These are phyloP conservation scores for Microcyclospora tardicrescens DNA, from an alignment of 2,329 filamentous ascomycete genomes.

Conservation along the genomic window DNA sequence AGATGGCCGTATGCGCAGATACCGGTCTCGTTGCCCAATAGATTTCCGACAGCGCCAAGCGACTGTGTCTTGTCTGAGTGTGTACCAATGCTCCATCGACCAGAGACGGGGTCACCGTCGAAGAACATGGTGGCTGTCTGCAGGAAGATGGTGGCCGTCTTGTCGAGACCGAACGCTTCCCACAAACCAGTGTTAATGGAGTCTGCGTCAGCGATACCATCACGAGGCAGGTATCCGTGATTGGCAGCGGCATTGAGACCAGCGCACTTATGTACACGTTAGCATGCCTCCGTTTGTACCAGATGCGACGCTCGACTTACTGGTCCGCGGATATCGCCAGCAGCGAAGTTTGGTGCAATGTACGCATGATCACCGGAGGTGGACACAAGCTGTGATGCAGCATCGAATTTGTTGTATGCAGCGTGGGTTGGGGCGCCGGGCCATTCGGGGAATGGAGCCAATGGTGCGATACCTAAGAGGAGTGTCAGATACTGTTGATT, in stretches of 20 bases:
- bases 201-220: conserved; percentile 8
- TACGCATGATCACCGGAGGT: conserved; percentile 16
- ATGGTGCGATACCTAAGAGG: not conserved
- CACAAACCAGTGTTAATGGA: conserved; percentile 13
- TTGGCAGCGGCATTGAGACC: conserved; percentile 14
- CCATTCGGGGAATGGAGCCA: conserved; percentile 11
- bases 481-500: too few relatives aligned
- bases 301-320: conserved; percentile 11
- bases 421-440: conserved; percentile 12
- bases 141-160: conserved; percentile 13
- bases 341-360: conserved; percentile 4
- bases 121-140: conserved; percentile 15
- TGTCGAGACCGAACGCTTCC: conserved; percentile 11
- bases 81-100: conserved; percentile 11
- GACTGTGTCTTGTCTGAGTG: conserved; percentile 11
- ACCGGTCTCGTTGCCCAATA: conserved; percentile 14
- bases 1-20: conserved; percentile 16
- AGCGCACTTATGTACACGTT: not conserved
- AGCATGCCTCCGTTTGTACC: too few relatives aligned
- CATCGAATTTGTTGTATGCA: conserved; percentile 14
- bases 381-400: conserved; percentile 14
- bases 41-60: conserved; percentile 10
- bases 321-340: conserved; percentile 15
- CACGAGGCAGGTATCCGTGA: conserved; percentile 15
- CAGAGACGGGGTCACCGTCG: conserved; percentile 11